A percentile compares a stretch with the other conserved stretches of the same genome.
These are phyloP conservation scores for Hansenula anomala DNA, from an alignment of 1,139 yeast genomes.

Conservation along the genomic window DNA sequence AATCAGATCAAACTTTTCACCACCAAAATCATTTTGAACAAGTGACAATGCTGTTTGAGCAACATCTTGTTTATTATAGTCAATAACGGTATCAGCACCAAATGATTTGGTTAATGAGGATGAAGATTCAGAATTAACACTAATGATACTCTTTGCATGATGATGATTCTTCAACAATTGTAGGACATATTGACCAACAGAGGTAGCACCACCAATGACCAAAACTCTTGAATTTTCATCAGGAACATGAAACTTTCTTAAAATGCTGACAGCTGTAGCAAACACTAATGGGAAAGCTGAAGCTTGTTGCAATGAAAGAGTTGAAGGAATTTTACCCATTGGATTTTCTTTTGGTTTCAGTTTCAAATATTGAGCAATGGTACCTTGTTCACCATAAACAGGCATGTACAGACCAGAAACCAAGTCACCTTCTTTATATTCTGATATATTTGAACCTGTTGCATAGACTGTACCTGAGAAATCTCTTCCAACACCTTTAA, in stretches of 20 bases:
- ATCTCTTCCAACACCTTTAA: constrained; percentile 49
- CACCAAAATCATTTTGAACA: constrained; percentile 25
- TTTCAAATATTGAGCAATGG: constrained; percentile 48
- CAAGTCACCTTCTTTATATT: constrained; percentile 58
- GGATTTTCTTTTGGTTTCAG: constrained; percentile 17
- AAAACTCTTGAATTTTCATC: constrained; percentile 30
- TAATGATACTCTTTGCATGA: constrained; percentile 33
- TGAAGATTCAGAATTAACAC: constrained; percentile 39
- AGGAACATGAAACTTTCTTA: constrained; percentile 18
- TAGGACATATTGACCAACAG: constrained; percentile 42
- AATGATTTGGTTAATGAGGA: constrained; percentile 35
- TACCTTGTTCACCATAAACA: constrained; percentile 47
- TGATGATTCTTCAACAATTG: constrained; percentile 43
- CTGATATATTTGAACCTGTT: constrained; percentile 54
- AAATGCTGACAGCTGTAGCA: constrained; percentile 36
- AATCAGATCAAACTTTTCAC: constrained; percentile 41
- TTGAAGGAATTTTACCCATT: constrained; percentile 33
- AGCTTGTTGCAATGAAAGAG: constrained; percentile 49
- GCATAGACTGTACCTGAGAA: constrained; percentile 69
- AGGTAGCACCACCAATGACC: constrained; percentile 57
- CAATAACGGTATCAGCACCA: constrained; percentile 51
- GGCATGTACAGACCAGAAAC: constrained; percentile 20
- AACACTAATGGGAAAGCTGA: constrained; percentile 52
- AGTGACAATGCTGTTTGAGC: constrained; percentile 27
- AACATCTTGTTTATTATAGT: constrained; percentile 39